A percentile compares a stretch with the other conserved stretches of the same genome.
These are phyloP conservation scores for Tanacetum coccineum DNA, from an alignment of 129 eudicot species.

Conservation along the genomic window DNA sequence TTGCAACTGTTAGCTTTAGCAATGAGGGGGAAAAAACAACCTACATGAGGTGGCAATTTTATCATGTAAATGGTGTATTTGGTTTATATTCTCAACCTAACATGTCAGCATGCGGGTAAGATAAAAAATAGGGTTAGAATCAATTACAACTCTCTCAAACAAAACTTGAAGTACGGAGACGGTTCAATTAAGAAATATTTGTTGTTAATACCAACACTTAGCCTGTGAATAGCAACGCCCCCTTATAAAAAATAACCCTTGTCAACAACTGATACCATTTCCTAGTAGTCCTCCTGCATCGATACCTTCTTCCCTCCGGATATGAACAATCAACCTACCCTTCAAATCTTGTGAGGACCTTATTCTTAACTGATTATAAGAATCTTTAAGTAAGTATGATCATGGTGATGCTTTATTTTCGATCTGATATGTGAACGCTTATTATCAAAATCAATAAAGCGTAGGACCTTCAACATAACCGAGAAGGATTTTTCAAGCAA, in stretches of 20 bases:
- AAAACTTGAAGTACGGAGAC: conserved; percentile 95
- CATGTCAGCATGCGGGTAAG: no score
- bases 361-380: conserved; percentile 92
- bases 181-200: no score
- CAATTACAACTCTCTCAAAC: conserved; percentile 97
- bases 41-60: neutral
- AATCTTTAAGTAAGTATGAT: conserved; percentile 95
- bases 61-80: no score
- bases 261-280: conserved; percentile 97
- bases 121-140: neutral
- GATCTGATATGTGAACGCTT: conserved; percentile 92
- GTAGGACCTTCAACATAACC: conserved; percentile 91
- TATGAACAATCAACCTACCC: conserved; percentile 90
- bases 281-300: conserved; percentile 99
- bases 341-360: conserved; percentile 80
- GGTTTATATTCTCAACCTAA: no score
- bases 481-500: conserved; percentile 94
- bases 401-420: conserved; percentile 90
- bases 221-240: conserved; percentile 91
- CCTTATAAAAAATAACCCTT: conserved; percentile 92
- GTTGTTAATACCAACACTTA: conserved; percentile 91
- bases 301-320: conserved; percentile 98
- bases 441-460: conserved; percentile 95
- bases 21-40: neutral
- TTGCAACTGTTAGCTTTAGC: conserved; percentile 10